phyloP scores from a whole-genome alignment of 1,139 yeast genomes.

The Groenewaldozyma sp. region DNA sequence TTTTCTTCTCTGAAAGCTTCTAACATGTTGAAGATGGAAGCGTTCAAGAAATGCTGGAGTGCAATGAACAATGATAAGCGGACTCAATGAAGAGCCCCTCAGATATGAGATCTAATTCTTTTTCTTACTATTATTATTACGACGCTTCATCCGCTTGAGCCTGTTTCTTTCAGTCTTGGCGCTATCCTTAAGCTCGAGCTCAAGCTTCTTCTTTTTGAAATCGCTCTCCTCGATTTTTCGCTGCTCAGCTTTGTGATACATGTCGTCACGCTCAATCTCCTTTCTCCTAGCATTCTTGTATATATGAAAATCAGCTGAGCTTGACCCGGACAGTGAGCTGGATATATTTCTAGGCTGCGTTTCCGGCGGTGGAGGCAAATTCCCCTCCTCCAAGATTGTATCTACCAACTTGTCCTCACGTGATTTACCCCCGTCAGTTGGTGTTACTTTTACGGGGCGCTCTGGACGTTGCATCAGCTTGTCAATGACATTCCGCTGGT shows the following conservation, averaged over 20 bases:
- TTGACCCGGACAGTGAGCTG: constrained; percentile 33
- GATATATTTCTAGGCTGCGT: constrained; percentile 17
- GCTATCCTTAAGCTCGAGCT: constrained; percentile 17
- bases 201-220: constrained; percentile 19
- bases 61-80: constrained; percentile 47
- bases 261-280: constrained; percentile 25
- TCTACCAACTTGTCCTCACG: not conserved
- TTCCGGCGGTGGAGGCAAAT: constrained; percentile 12
- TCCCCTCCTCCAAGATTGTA: not conserved
- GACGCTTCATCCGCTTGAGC: constrained; percentile 20
- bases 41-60: constrained; percentile 62
- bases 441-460: constrained; percentile 9
- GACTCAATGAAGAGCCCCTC: too few relatives aligned
- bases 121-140: too few relatives aligned
- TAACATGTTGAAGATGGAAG: constrained; percentile 39
- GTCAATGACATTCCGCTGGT: constrained; percentile 21
- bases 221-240: constrained; percentile 15
- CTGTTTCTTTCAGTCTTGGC: constrained; percentile 27
- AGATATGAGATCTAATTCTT: too few relatives aligned
- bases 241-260: constrained; percentile 18
- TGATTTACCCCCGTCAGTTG: not conserved
- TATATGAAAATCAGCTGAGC: constrained; percentile 33
- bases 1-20: not conserved
- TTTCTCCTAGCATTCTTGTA: constrained; percentile 29
- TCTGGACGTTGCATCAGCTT: constrained; percentile 18